These are phyloP conservation scores for Crithidia acanthocephali DNA, from an alignment of 208 protist species.

Conservation along the genomic window DNA sequence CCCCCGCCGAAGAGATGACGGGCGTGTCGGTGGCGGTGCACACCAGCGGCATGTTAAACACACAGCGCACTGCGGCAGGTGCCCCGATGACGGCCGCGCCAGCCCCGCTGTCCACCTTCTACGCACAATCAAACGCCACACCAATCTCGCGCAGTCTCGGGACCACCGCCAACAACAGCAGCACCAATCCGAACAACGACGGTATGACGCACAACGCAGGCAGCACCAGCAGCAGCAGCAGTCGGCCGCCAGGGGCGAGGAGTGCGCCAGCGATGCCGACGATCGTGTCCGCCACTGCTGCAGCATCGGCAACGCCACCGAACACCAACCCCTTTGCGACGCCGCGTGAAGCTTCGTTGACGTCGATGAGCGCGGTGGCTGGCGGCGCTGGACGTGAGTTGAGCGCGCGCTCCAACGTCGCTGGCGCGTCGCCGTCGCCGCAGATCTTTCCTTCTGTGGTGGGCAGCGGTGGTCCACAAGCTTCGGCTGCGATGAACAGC, in stretches of 20 bases:
- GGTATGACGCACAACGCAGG: too few species aligned
- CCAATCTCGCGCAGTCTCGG: not conserved
- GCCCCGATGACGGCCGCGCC: not conserved
- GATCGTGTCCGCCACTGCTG: not conserved
- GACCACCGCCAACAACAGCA: not conserved
- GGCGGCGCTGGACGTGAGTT: not conserved
- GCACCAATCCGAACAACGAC: too few species aligned
- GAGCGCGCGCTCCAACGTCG: not conserved
- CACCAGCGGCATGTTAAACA: constrained; percentile 24
- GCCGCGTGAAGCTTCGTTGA: not conserved
- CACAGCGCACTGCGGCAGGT: not conserved
- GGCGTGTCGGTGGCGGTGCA: constrained; percentile 23
- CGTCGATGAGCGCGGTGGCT: not conserved
- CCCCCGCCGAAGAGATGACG: constrained; percentile 17
- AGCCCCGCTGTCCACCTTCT: not conserved
- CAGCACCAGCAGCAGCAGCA: not conserved
- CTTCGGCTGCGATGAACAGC: not conserved
- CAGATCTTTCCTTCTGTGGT: not conserved
- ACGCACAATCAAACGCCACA: not conserved
- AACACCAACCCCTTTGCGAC: constrained; percentile 16
- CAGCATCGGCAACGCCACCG: not conserved
- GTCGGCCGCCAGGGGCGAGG: not conserved
- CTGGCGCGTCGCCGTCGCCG: not conserved
- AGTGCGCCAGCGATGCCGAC: not conserved
- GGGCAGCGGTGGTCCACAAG: not conserved